Conservation (phyloP, 148 eudicot genomes). For the Camellia granthamiana region DNA sequence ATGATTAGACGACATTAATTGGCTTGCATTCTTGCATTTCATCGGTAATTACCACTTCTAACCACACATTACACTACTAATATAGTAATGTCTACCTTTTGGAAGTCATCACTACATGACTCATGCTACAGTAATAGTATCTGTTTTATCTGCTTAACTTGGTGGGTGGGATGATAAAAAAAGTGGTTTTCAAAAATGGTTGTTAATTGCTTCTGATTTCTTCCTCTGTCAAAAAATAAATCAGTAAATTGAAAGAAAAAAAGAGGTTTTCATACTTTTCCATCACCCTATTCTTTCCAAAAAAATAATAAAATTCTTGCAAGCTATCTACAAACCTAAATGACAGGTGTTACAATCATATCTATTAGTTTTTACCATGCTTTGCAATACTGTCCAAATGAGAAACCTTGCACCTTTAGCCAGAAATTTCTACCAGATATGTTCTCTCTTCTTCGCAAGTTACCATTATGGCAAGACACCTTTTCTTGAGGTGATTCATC, state of each 20-base stretch:
- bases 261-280: not conserved
- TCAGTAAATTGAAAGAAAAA: not conserved
- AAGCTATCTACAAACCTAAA: not conserved
- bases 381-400: too few relatives aligned
- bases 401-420: not conserved
- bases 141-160: conserved; percentile 1
- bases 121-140: not conserved
- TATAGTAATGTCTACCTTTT: not conserved
- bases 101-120: not conserved
- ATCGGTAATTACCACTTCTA: not conserved
- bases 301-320: not conserved
- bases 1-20: not conserved
- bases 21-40: conserved; percentile 1
- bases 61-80: not conserved
- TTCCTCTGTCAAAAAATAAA: not conserved
- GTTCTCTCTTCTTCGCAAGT: not conserved
- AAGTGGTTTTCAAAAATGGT: not conserved
- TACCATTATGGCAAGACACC: not conserved
- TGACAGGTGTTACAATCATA: not conserved
- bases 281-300: not conserved
- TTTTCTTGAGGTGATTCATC: not conserved
- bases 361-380: too few relatives aligned
- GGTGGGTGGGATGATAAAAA: not conserved
- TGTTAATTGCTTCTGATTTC: not conserved
- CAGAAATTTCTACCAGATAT: not conserved